Evolutionary conservation across 805 yeast species (phyloP).

Genomic region (Cyberlindnera bimundalis): DNA sequence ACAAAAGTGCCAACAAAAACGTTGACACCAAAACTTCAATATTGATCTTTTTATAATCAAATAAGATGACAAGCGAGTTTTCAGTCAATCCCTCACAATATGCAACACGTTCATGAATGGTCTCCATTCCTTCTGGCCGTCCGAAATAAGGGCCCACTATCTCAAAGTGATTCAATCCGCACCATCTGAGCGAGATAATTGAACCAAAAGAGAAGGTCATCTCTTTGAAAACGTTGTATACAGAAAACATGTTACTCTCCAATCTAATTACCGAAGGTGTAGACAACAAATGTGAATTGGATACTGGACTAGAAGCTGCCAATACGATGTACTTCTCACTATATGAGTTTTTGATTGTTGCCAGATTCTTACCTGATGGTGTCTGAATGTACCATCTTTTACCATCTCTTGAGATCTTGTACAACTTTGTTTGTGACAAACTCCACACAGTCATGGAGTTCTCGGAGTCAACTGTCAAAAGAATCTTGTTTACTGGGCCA

Average conservation of each 20-base stretch:
- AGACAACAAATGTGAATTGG: constrained; percentile 20
- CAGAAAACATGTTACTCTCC: constrained; percentile 5
- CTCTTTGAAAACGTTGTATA: background rate
- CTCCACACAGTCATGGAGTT: constrained; percentile 10
- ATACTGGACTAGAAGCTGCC: constrained; percentile 3
- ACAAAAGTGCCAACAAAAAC: constrained; percentile 17
- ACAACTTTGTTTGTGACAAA: constrained; percentile 10
- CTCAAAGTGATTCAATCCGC: constrained; percentile 22
- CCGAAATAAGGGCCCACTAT: constrained; percentile 8
- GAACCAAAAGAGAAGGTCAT: constrained; percentile 22
- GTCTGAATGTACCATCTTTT: constrained; percentile 20
- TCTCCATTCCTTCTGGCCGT: constrained; percentile 4
- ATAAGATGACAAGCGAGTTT: constrained; percentile 14
- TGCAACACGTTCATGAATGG: constrained; percentile 21
- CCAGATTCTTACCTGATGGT: constrained; percentile 11
- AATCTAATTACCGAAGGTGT: constrained; percentile 21
- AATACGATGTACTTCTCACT: constrained; percentile 21
- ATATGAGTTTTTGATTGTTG: constrained; percentile 17
- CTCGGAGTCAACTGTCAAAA: constrained; percentile 6
- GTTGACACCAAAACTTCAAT: constrained; percentile 25
- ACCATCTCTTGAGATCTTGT: constrained; percentile 14
- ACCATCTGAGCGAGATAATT: constrained; percentile 21
- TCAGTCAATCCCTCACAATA: constrained; percentile 15
- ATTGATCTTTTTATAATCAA: constrained; percentile 24
- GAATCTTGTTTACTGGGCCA: constrained; percentile 8